Conservation (phyloP, 1,284 basidiomycete species). For the Hemileia vastatrix region DNA sequence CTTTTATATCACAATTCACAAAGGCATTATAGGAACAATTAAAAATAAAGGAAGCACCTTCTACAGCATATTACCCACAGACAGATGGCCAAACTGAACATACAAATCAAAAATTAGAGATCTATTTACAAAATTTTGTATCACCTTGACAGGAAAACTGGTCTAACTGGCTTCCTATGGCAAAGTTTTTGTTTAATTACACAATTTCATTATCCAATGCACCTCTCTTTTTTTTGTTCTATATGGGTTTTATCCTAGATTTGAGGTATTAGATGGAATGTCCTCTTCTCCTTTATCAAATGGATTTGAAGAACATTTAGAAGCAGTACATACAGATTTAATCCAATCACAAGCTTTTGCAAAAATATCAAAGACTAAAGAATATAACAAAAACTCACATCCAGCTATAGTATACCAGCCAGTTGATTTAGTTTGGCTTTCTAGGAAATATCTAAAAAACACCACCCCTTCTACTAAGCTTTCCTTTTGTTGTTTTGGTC, state of each 20-base stretch:
- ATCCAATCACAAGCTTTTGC: not conserved
- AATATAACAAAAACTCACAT: not conserved
- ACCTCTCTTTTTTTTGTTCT: constrained; percentile 48
- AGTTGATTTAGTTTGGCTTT: constrained; percentile 2
- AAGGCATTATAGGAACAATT: not conserved
- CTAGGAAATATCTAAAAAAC: not conserved
- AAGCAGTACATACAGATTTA: not conserved
- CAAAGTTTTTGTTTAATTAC: constrained; percentile 45
- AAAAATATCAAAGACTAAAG: not conserved
- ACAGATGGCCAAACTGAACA: constrained; percentile 12
- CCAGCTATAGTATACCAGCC: not conserved
- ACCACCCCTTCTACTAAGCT: not conserved
- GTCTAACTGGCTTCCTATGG: constrained; percentile 29
- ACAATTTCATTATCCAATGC: constrained; percentile 31
- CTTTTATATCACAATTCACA: constrained; percentile 1
- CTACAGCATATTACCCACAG: constrained; percentile 7
- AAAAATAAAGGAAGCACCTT: not conserved
- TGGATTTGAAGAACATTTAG: not conserved
- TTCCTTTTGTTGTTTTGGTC: not conserved
- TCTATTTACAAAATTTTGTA: constrained; percentile 26
- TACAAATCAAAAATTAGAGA: constrained; percentile 7
- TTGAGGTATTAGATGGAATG: not conserved
- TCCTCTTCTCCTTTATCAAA: not conserved
- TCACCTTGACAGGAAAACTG: constrained; percentile 30
- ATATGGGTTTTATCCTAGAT: constrained; percentile 43